Evolutionary conservation across 2,329 filamentous ascomycete species (phyloP), one percentile per base, ranked within the genome.

Genomic region (Sporothrix inflata): DNA sequence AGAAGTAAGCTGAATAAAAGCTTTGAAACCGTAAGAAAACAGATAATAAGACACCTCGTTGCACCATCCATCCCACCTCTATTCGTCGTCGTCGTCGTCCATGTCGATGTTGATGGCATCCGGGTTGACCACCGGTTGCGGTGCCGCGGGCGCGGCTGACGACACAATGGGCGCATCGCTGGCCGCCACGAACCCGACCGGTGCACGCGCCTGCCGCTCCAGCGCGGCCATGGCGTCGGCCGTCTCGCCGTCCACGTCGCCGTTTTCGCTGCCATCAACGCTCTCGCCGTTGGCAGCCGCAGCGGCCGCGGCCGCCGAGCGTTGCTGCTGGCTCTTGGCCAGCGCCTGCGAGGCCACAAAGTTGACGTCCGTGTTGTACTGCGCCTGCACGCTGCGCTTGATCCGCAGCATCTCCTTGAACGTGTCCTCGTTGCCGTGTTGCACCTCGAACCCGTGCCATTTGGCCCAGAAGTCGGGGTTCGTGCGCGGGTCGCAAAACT

Each of bases 351-450:
- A 97, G 11, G 96, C 96, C 81, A 99, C 98, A 79, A 98, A 99
- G 80, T 94, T 97, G 85, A 99, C 95, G 79, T 99, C 96, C 60
- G 97, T 99, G 79, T 98, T 98, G 86, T 97, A 99, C 83, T 98
- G 93, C 70, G 96, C 95, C 82, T 98, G 94, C 14, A 99, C 96
- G 81, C 94, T 97, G 80, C 96, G 87, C 86, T 98, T 99, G 85
- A 99, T 94, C 40, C 96, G 91, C 74, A 98, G 86, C 96, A 99
- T 99, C 81, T 99, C 96, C 84, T 97, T 98, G 87, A 97, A 99
- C 0, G 97, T 99, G 81, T 99, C 96, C 81, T 99, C 97, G 82
- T 99, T 99, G 75, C 96, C 96, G 79, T 99, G 96, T 80, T 97
- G 92, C 27, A 98, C 94, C 82, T 99, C 97, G 81, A 99, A 99